Percentiles rank a stretch among this genome's conserved stretches.
Evolutionary conservation across 2,329 filamentous ascomycete genomes (phyloP).

Genomic region (Colletotrichum plurivorum): DNA sequence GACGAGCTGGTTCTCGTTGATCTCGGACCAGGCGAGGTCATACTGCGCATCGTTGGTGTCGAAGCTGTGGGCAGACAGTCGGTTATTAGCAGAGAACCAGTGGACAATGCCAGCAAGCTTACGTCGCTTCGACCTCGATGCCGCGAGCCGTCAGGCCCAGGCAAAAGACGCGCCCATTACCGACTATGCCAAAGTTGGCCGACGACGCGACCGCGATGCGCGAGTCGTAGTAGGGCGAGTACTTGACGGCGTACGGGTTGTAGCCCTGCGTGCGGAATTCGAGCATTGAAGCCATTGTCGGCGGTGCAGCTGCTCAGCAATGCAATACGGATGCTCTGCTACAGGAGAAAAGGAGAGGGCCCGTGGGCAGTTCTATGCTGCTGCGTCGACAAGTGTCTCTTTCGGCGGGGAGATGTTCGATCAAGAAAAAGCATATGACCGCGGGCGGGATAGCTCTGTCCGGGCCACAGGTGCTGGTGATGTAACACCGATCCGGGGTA

Average conservation of each 20-base stretch:
- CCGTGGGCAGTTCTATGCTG: slow-evolving; percentile 1
- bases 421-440: slow-evolving; percentile 29
- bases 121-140: slow-evolving; percentile 88
- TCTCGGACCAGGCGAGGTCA: slow-evolving; percentile 94
- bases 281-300: slow-evolving; percentile 76
- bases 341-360: background rate
- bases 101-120: slow-evolving; percentile 42
- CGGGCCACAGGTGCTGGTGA: slow-evolving; percentile 30
- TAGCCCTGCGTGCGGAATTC: slow-evolving; percentile 94
- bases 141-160: slow-evolving; percentile 87
- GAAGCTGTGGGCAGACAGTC: slow-evolving; percentile 70
- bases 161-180: slow-evolving; percentile 91
- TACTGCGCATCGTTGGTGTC: slow-evolving; percentile 98
- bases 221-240: slow-evolving; percentile 98
- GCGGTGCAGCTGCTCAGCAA: slow-evolving; percentile 1
- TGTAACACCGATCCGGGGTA: slow-evolving; percentile 39
- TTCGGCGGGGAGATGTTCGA: background rate
- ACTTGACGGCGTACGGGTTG: slow-evolving; percentile 97
- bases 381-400: background rate
- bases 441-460: slow-evolving; percentile 35
- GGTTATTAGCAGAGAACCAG: too few species aligned
- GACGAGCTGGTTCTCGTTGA: slow-evolving; percentile 94
- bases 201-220: slow-evolving; percentile 90
- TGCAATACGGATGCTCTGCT: slow-evolving; percentile 14
- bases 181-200: slow-evolving; percentile 97